phyloP scores from a whole-genome alignment of 768 basidiomycete genomes.

The Pulveroboletus frians region DNA sequence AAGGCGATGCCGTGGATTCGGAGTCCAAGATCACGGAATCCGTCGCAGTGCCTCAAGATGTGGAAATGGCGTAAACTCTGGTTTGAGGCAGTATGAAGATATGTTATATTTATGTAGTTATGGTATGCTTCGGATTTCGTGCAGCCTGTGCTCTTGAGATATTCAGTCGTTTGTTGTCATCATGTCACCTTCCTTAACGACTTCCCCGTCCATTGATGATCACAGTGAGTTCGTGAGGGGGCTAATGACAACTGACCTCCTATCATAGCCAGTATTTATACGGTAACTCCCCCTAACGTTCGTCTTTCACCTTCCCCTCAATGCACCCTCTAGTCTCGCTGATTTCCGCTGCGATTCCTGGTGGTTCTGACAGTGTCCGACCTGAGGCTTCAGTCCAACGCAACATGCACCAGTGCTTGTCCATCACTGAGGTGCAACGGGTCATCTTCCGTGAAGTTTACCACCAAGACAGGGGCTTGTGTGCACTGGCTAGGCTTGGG shows the following conservation, averaged over 20 bases:
- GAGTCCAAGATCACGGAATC: constrained; percentile 12
- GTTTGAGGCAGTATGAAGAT: background rate
- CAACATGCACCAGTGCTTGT: constrained; percentile 24
- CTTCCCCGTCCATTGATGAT: too few species aligned
- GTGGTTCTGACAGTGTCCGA: background rate
- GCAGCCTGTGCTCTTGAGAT: background rate
- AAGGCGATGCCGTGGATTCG: constrained; percentile 19
- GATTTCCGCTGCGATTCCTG: too few species aligned
- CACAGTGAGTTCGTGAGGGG: too few species aligned
- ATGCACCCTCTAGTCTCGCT: too few species aligned
- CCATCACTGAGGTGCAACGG: constrained; percentile 25
- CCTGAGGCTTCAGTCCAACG: background rate
- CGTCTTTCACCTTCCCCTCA: too few species aligned
- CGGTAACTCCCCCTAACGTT: too few species aligned
- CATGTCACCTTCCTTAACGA: too few species aligned
- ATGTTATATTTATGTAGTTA: constrained; percentile 20
- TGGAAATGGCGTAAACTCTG: constrained; percentile 45
- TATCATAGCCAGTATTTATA: too few species aligned
- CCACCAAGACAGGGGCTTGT: background rate
- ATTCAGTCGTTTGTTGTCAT: background rate
- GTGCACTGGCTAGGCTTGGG: constrained; percentile 20
- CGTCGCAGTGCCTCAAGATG: constrained; percentile 35
- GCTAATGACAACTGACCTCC: too few species aligned
- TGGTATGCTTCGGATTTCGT: background rate
- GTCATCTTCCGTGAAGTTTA: constrained; percentile 20